Base-by-base conservation (phyloP, 768 basidiomycete genomes). In the Phylloporus sp. region DNA sequence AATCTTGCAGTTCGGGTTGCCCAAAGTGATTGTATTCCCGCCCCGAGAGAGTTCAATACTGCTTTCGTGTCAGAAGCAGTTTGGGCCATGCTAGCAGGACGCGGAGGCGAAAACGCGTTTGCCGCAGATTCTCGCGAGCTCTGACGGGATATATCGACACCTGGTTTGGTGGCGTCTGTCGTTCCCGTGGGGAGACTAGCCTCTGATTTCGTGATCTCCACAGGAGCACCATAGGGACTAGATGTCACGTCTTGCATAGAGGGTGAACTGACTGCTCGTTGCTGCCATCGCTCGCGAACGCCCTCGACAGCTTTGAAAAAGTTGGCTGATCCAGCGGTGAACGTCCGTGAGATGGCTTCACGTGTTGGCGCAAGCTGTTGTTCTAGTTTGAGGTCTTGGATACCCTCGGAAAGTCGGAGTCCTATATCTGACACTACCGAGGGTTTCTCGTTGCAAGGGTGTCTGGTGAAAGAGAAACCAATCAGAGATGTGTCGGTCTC, bases 301-400 rank as follows among this genome's bases (percentile, higher is more conserved):
- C 90, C 90, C 59, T 93, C 90, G 7, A 96, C 83, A 1, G 92
- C 92, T 56, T 86, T 91, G 70, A 94, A 84, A 55, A 96, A 82
- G 53, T 78, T 84, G 14, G 85, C 77, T 4, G 90, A 88, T 21
- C 91, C 84, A 7, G 73, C 78, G 0, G 75, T 77, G 38, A 93
- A 56, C 0, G 90, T 92, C 26, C 83, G 77, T 8, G 83, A 79
- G 34, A 96, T 81, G 3, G 87, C 96, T 64, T 97, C 93, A 8
- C 90, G 79, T 1, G 93, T 86, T 2, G 95, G 92, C 5, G 84
- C 92, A n/a, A 96, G 78, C 57, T 93, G 90, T 65, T 96, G 87
- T 26, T 96, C 90, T 5, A 97, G 67, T 63, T 88, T 90, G 42
- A 99, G 77, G 23, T 97, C 95, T 61, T 96, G 92, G 15, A 98